Percentiles rank a stretch among this genome's conserved stretches.
Conservation (phyloP, 805 yeast genomes). For the Vanderwaltozyma yarrowii region DNA sequence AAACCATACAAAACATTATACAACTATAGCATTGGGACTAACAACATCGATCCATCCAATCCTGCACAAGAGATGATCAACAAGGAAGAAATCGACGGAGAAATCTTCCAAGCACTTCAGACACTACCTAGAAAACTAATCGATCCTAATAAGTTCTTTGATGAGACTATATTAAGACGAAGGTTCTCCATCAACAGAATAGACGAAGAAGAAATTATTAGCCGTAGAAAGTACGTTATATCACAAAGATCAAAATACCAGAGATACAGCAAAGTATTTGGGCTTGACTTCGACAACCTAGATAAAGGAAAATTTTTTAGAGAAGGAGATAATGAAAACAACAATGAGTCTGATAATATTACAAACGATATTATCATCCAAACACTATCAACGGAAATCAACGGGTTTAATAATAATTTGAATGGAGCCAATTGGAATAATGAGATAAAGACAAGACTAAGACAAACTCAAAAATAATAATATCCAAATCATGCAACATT, state of each 20-base stretch:
- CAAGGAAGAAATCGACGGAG: slow-evolving; percentile 38
- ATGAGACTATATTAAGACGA: slow-evolving; percentile 56
- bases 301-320: not conserved
- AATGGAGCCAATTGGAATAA: slow-evolving; percentile 54
- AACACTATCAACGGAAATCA: slow-evolving; percentile 31
- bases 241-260: slow-evolving; percentile 36
- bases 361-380: slow-evolving; percentile 24
- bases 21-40: slow-evolving; percentile 1
- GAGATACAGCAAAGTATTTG: slow-evolving; percentile 1
- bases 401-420: slow-evolving; percentile 30
- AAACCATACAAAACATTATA: slow-evolving; percentile 6
- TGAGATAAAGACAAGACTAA: slow-evolving; percentile 44
- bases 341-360: not conserved
- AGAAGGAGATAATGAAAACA: too few relatives aligned
- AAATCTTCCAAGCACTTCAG: slow-evolving; percentile 76
- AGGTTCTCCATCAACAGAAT: slow-evolving; percentile 60
- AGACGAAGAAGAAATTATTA: slow-evolving; percentile 69
- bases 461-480: slow-evolving; percentile 17
- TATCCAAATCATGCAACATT: too few relatives aligned
- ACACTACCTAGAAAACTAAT: slow-evolving; percentile 61
- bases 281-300: slow-evolving; percentile 1
- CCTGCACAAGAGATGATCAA: not conserved
- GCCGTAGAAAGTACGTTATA: slow-evolving; percentile 67
- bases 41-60: not conserved
- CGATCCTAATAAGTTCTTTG: slow-evolving; percentile 60